phyloP scores from a whole-genome alignment of 805 yeast genomes.

The Citeromyces nyonsensis region DNA sequence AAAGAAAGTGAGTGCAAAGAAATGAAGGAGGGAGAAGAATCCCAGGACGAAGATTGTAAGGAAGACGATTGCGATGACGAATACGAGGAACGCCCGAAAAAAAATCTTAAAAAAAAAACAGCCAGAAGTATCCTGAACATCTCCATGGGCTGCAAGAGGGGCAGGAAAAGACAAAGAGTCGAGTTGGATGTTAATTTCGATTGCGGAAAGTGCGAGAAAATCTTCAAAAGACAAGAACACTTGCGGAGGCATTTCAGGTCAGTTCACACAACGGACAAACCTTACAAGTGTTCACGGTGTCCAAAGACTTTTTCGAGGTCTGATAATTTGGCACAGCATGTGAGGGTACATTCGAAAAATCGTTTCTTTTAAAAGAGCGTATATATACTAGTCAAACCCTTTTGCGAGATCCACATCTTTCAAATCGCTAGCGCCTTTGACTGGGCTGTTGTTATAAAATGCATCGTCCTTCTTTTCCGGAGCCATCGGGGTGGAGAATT shows the following conservation, averaged over 20 bases:
- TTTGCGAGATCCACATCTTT: slow-evolving; percentile 30
- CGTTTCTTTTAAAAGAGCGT: neutral
- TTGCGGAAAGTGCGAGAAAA: slow-evolving; percentile 20
- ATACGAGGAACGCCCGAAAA: slow-evolving; percentile 1
- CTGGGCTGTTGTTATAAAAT: slow-evolving; percentile 1
- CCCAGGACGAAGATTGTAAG: neutral
- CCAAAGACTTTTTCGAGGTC: slow-evolving; percentile 48
- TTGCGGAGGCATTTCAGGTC: slow-evolving; percentile 53
- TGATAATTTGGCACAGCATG: slow-evolving; percentile 54
- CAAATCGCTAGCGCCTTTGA: slow-evolving; percentile 17
- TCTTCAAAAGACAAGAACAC: slow-evolving; percentile 50
- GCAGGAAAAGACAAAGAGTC: neutral
- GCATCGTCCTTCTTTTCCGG: slow-evolving; percentile 3
- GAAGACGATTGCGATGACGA: neutral
- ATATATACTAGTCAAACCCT: slow-evolving; percentile 24
- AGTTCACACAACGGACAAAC: slow-evolving; percentile 44
- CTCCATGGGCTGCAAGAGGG: neutral
- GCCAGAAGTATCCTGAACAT: neutral
- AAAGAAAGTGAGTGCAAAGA: too few relatives aligned
- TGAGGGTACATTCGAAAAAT: slow-evolving; percentile 6
- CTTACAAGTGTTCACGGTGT: slow-evolving; percentile 43
- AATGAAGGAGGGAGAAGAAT: neutral
- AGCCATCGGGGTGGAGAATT: slow-evolving; percentile 30
- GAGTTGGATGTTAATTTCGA: slow-evolving; percentile 17
- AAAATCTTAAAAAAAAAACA: neutral